These are phyloP conservation scores for Acacia melanoxylon DNA, from an alignment of 306 rosid species.

Conservation along the genomic window DNA sequence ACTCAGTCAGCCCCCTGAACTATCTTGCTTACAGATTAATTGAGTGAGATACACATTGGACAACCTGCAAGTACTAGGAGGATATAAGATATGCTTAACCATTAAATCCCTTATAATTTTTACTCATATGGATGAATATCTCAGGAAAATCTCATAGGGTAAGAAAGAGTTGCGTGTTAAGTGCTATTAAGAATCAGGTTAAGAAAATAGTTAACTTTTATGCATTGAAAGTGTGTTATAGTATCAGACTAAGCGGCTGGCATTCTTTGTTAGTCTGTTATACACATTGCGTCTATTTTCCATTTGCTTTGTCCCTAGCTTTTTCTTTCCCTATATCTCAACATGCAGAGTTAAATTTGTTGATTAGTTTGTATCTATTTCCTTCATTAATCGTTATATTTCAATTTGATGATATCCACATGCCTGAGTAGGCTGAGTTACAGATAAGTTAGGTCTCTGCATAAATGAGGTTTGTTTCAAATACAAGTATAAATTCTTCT, in stretches of 20 bases:
- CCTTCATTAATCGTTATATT: not conserved
- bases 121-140: not conserved
- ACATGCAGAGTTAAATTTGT: slow-evolving; percentile 11
- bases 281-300: not conserved
- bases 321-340: not conserved
- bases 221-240: not conserved
- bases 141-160: not conserved
- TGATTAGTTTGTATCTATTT: slow-evolving; percentile 9
- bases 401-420: slow-evolving; percentile 16
- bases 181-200: not conserved
- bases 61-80: not conserved
- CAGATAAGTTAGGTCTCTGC: not conserved
- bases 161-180: not conserved
- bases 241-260: not conserved
- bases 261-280: not conserved
- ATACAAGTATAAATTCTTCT: not conserved
- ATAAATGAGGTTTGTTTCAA: not conserved
- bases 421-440: not conserved
- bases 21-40: not conserved
- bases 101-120: not conserved
- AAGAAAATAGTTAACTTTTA: not conserved
- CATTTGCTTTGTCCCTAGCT: not conserved
- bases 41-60: not conserved
- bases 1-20: not conserved
- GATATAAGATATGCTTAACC: not conserved